Evolutionary conservation across 306 rosid species (phyloP).

Genomic region (Purshia tridentata): DNA sequence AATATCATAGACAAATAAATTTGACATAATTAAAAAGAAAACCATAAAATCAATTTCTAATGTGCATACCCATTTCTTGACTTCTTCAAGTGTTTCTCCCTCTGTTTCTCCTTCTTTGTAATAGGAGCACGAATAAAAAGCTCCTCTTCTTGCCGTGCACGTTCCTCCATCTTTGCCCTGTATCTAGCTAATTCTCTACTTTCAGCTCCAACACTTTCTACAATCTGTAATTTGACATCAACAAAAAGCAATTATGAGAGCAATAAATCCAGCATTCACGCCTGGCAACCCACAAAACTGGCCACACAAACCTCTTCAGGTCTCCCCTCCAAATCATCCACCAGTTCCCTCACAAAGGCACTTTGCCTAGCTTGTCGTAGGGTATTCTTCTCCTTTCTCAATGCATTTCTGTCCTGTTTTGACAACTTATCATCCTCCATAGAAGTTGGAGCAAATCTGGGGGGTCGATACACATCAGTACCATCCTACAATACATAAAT

Average conservation of each 20-base stretch:
- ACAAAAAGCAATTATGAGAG: conserved; percentile 22
- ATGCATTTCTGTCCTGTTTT: conserved; percentile 61
- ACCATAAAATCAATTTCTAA: not conserved
- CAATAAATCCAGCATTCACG: conserved; percentile 16
- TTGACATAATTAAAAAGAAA: not conserved
- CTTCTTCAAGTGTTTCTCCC: conserved; percentile 66
- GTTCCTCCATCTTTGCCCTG: conserved; percentile 61
- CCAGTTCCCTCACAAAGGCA: conserved; percentile 53
- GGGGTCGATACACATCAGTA: conserved; percentile 48
- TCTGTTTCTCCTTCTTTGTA: conserved; percentile 69
- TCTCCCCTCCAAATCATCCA: conserved; percentile 70
- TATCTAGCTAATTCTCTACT: conserved; percentile 60
- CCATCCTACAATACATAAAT: conserved; percentile 45
- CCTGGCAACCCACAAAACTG: conserved; percentile 18
- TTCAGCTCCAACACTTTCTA: conserved; percentile 60
- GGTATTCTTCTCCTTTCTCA: conserved; percentile 64
- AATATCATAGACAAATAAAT: conserved; percentile 10
- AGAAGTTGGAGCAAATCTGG: conserved; percentile 63
- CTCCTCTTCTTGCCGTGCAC: conserved; percentile 77
- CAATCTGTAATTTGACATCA: conserved; percentile 45
- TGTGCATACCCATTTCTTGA: conserved; percentile 71
- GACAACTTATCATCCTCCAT: conserved; percentile 65
- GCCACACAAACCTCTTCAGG: conserved; percentile 76
- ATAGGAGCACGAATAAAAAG: conserved; percentile 74
- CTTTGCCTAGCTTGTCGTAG: conserved; percentile 58